Base-by-base conservation (phyloP, 208 protist genomes). In the Jaenimonas drosophilae region DNA sequence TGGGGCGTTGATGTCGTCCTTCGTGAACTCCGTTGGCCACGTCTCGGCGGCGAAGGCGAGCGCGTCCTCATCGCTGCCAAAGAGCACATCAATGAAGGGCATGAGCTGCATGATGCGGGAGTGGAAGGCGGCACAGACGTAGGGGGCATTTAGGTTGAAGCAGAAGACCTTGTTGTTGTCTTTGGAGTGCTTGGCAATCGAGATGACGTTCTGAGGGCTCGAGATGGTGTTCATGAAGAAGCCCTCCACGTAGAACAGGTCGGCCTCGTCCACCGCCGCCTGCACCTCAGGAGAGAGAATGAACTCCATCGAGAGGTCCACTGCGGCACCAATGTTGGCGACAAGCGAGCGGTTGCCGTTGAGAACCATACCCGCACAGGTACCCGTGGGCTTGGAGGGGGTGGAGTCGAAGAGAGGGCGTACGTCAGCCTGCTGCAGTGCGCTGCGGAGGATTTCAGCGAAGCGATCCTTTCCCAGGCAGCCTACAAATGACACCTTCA, bases 201-300 rank as follows among this genome's bases (percentile, higher is more conserved):
- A 75, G 32, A 64, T 66, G n/a, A 78, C 63, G 56, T 76, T 80
- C n/a, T 83, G 56, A 2, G 89, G 81, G 33, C 80, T 79, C n/a
- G 81, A 94, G 26, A 89, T 87, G 32, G 95, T 98, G 62, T 91
- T 88, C 29, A 98, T 59, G 49, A 97, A 97, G 55, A 97, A 99
- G 37, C 91, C 87, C 32, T 95, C 70, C 2, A 73, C 55, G 70
- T 96, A 96, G 70, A 76, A 95, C 25, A 94, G 28, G 3, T 46
- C 20, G 16, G 79, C 71, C 2, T 69, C 48, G 7, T 81, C 52
- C n/a, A 97, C 65, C 1, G 54, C 61, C 4, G 48, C 16, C 28
- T 77, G 46, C 40, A 93, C 70, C 17, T 64, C 64, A 2, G 48
- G 44, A 5, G 59, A 64, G 28, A 68, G 34, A 50, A 88, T 72